A percentile compares a stretch with the other conserved stretches of the same genome.
phyloP scores from a whole-genome alignment of 2,329 filamentous ascomycete genomes.

The Immersiporthe knoxdaviesiana region DNA sequence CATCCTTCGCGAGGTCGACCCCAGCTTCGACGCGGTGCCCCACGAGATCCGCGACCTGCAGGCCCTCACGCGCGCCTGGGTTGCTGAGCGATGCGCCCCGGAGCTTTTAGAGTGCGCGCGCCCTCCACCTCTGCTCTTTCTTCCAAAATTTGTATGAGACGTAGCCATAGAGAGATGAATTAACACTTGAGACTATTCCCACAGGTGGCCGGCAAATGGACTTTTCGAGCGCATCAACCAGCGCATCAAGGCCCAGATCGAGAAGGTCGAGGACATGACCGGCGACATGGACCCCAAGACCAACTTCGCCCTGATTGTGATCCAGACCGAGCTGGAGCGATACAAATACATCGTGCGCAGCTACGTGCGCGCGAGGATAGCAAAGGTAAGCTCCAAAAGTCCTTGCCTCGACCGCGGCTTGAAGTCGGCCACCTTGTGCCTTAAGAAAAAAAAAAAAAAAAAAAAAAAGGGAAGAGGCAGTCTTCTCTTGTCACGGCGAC shows the following conservation, averaged over 20 bases:
- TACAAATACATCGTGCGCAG: conserved; percentile 90
- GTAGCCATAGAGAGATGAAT: neutral
- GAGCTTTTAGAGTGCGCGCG: conserved; percentile 74
- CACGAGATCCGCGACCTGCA: conserved; percentile 77
- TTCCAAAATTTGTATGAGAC: conserved; percentile 30
- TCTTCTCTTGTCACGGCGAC: neutral
- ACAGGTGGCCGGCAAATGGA: conserved; percentile 67
- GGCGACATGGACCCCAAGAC: conserved; percentile 86
- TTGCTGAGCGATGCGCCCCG: conserved; percentile 86
- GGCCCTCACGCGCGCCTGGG: conserved; percentile 86
- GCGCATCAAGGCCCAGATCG: conserved; percentile 49
- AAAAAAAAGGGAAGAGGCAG: no score
- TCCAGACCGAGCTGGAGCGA: conserved; percentile 94
- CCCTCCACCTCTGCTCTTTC: conserved; percentile 35
- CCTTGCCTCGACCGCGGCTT: neutral
- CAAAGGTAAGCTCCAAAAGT: conserved; percentile 68
- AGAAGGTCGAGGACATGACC: conserved; percentile 60
- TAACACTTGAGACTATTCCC: neutral
- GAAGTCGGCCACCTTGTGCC: neutral
- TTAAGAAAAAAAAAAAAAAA: no score
- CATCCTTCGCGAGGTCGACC: conserved; percentile 75
- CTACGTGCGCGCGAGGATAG: conserved; percentile 80
- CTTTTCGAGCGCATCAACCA: conserved; percentile 83
- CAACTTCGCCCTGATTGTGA: conserved; percentile 90
- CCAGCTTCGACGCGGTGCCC: conserved; percentile 56